Conservation (phyloP, 2,329 filamentous ascomycete genomes). For the Trichophyton simii region DNA sequence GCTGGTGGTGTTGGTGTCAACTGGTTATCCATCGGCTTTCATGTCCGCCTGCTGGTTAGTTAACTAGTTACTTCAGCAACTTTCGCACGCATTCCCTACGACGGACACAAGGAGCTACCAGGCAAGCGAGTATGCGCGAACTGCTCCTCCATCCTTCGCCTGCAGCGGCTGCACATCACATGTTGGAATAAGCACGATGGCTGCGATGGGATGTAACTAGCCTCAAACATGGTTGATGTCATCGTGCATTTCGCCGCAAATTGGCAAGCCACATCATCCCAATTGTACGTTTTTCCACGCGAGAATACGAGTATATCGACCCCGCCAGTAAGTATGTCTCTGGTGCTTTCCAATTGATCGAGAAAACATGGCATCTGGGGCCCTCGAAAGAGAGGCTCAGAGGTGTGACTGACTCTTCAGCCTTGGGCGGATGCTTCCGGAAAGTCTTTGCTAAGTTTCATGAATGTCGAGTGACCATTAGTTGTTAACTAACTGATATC, state of each 20-base stretch:
- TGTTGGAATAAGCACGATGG: background rate
- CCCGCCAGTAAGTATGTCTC: background rate
- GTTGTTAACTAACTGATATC: background rate
- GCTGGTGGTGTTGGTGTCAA: background rate
- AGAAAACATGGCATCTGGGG: background rate
- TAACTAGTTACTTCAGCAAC: background rate
- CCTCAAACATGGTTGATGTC: background rate
- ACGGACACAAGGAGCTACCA: background rate
- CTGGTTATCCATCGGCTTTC: background rate
- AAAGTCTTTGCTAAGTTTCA: background rate
- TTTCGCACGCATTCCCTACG: too few species aligned
- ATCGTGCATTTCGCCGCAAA: background rate
- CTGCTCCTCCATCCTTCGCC: background rate
- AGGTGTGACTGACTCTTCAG: background rate
- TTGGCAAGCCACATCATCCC: conserved; percentile 1
- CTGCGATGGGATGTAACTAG: background rate
- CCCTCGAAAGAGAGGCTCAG: background rate
- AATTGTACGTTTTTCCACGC: conserved; percentile 3
- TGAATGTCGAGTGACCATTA: background rate
- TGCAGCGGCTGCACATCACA: background rate
- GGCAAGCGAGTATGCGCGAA: background rate
- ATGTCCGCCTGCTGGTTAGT: background rate
- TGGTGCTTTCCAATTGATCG: background rate
- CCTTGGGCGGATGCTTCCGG: background rate
- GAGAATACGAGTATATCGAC: background rate